These are phyloP conservation scores for Pseudomassariella vexata DNA, from an alignment of 2,329 filamentous ascomycete species.

Conservation along the genomic window DNA sequence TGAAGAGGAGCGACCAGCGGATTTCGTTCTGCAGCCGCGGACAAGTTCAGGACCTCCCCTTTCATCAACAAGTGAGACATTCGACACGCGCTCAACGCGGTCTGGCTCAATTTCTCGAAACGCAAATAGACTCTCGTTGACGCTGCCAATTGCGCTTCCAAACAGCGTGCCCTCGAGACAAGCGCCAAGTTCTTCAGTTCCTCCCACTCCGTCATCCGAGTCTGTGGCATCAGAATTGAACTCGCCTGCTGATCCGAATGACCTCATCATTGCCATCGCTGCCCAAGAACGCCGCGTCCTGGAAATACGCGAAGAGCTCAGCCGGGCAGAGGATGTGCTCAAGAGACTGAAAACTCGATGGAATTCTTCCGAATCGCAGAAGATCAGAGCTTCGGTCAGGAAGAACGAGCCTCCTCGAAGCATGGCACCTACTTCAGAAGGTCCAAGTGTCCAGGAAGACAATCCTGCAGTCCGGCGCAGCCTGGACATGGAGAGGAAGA, in stretches of 20 bases:
- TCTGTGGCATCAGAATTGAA: slow-evolving; percentile 26
- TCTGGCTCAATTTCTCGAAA: slow-evolving; percentile 49
- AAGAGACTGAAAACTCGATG: slow-evolving; percentile 76
- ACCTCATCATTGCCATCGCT: slow-evolving; percentile 84
- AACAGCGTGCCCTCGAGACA: slow-evolving; percentile 47
- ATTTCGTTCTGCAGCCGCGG: slow-evolving; percentile 15
- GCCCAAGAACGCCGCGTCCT: slow-evolving; percentile 86
- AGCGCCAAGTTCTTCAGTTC: slow-evolving; percentile 39
- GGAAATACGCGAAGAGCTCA: slow-evolving; percentile 86
- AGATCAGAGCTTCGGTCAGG: slow-evolving; percentile 64
- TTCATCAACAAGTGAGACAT: slow-evolving; percentile 30
- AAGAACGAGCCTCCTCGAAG: slow-evolving; percentile 52
- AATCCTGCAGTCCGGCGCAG: slow-evolving; percentile 32
- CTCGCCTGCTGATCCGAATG: slow-evolving; percentile 50
- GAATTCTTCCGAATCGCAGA: slow-evolving; percentile 69
- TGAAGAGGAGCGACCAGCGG: slow-evolving; percentile 11
- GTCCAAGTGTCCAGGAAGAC: slow-evolving; percentile 28
- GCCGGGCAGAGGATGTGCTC: slow-evolving; percentile 73
- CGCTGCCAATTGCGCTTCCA: slow-evolving; percentile 54
- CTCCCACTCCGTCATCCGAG: slow-evolving; percentile 45
- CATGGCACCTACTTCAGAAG: slow-evolving; percentile 12
- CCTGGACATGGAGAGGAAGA: slow-evolving; percentile 67
- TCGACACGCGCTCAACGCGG: slow-evolving; percentile 40
- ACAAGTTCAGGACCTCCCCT: slow-evolving; percentile 30
- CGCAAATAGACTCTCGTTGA: slow-evolving; percentile 54